Percentiles rank a stretch among this genome's conserved stretches.
Conservation (phyloP, 768 basidiomycete species). For the Xerocomellus intermedius region DNA sequence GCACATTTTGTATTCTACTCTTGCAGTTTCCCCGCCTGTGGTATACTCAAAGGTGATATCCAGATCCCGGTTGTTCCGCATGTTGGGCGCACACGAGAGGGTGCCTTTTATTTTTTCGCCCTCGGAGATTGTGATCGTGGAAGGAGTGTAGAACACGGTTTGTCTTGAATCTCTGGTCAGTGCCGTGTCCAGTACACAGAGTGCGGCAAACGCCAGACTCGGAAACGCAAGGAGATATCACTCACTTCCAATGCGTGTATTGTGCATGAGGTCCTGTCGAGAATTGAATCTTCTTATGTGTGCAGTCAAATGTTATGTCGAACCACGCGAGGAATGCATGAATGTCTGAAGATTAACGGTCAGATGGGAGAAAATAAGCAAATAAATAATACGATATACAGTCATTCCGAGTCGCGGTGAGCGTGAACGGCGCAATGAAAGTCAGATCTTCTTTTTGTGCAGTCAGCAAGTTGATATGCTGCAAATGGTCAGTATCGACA, state of each 20-base stretch:
- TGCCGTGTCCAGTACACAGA: neutral
- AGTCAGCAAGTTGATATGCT: conserved; percentile 89
- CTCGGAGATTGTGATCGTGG: conserved; percentile 64
- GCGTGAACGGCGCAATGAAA: conserved; percentile 76
- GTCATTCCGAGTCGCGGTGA: conserved; percentile 85
- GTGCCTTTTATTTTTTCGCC: conserved; percentile 73
- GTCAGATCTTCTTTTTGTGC: conserved; percentile 94
- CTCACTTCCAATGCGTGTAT: conserved; percentile 96
- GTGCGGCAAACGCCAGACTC: neutral
- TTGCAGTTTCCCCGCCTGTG: conserved; percentile 29
- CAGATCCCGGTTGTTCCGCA: conserved; percentile 90
- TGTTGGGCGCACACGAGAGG: conserved; percentile 83
- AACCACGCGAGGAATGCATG: conserved; percentile 99
- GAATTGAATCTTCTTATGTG: conserved; percentile 94
- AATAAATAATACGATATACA: conserved; percentile 52
- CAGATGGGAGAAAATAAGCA: neutral
- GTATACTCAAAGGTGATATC: conserved; percentile 85
- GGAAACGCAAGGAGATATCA: conserved; percentile 14
- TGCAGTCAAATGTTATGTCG: conserved; percentile 92
- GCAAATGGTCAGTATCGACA: conserved; percentile 5
- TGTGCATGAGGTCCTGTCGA: conserved; percentile 97
- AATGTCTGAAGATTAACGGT: conserved; percentile 53
- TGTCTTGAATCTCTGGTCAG: conserved; percentile 50
- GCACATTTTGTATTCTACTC: conserved; percentile 84
- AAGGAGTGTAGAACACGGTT: conserved; percentile 96